Base-by-base conservation (phyloP, 1,139 yeast genomes). In the Hemisphaericaspora lyxosophila region DNA sequence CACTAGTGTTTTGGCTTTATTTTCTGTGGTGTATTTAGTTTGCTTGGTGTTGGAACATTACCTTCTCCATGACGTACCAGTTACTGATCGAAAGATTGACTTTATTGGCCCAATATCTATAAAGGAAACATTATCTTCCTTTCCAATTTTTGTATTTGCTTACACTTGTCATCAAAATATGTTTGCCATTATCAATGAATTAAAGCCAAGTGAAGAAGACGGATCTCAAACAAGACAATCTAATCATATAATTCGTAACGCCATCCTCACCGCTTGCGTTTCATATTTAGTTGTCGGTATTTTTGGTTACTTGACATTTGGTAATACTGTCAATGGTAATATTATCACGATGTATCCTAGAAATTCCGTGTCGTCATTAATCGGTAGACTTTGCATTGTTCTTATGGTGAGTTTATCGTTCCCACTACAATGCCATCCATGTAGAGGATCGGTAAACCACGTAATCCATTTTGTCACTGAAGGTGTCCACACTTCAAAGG, bases 121-220 rank as follows among this genome's bases (percentile, higher is more conserved):
- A 47, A 59, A 56, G 37, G 53, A 58, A 16, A 70, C 76, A 5
- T 53, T 71, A 39, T 49, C 63, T 20, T 66, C 95, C 4, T 79
- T 92, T 53, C 95, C 96, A n/a, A 85, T 92, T 48, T 79, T 92
- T 41, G 85, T 92, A 13, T 88, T 94, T 66, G 97, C 97, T 3
- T 94, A 80, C 60, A 90, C 97, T 0, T 95, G 97, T 45, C 95
- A 92, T 48, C 97, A 92, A 66, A 92, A 84, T 56, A 85, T 92
- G 82, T 90, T 86, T 60, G 83, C 96, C 7, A 85, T 90, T 39
- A 78, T 89, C 53, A 87, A 89, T 55, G 99, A 92, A 62, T 52
- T 63, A 38, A 45, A 52, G 39, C 62, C 60, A 14, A 47, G 47
- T 37, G 62, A 54, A 8, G 41, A 35, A 7, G 53, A 47, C 28